Base-by-base conservation (phyloP, 2,329 filamentous ascomycete genomes). In the Neonectria faginata region DNA sequence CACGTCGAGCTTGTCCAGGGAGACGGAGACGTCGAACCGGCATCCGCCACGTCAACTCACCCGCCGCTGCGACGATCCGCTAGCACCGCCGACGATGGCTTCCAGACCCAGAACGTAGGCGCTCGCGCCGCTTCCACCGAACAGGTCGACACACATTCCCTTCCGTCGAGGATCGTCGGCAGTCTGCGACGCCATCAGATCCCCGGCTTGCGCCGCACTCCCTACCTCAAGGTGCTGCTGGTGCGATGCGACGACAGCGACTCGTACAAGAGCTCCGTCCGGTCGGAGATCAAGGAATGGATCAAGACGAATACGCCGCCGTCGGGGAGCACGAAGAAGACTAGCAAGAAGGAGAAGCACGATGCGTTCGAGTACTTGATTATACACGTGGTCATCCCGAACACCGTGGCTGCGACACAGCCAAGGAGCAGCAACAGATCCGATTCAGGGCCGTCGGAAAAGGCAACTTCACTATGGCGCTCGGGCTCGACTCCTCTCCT, bases 311-410 rank as follows among this genome's bases (percentile, higher is more conserved):
- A 97, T 67, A 89, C 90, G 0, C 86, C 88, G 0, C 82, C 87
- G 0, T 83, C 88, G 2, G 83, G 80, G 63, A 86, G 84, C 57
- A 87, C 88, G 58, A 80, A 82, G 74, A 79, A 82, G 31, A 77
- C 81, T 20, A 92, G 84, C 73, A 90, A 88, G 20, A 91, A 94
- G 74, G 95, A 97, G 75, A 96, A 97, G 67, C 96, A 99, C 75
- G 95, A 99, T 81, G 95, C 96, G 0, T 97, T 92, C 71, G 96
- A 99, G 79, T 98, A 94, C 92, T 83, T 99, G 69, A 92, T 99
- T 59, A 76, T 99, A 22, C 96, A 99, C 77, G 92, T 99, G 27
- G 92, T 97, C 12, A 84, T 97, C 18, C 94, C 95, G 14, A 94
- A 97, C 67, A 95, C 93, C 0, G 84, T 88, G 14, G 93, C 93